Conservation (phyloP, 352 stramenopile species). For the Halophytophthora polymorphica region DNA sequence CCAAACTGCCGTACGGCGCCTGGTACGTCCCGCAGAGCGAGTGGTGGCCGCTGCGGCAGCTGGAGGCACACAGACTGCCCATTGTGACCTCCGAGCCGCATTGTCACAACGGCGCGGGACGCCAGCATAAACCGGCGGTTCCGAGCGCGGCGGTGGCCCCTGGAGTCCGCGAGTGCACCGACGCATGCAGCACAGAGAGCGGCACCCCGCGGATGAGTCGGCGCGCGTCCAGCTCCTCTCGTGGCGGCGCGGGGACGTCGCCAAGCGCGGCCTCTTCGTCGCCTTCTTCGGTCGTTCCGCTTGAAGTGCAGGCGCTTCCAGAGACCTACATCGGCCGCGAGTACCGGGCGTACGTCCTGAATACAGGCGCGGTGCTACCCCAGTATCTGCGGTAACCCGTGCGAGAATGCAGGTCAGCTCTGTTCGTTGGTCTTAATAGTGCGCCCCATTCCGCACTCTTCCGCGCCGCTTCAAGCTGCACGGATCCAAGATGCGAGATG, state of each 20-base stretch:
- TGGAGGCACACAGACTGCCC: constrained; percentile 27
- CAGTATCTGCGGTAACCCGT: constrained; percentile 26
- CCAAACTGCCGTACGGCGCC: constrained; percentile 38
- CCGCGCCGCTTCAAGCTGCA: constrained; percentile 1
- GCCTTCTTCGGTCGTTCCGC: constrained; percentile 10
- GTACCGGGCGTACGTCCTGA: constrained; percentile 46
- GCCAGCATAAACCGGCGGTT: constrained; percentile 33
- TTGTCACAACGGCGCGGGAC: constrained; percentile 19
- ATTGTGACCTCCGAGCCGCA: constrained; percentile 4
- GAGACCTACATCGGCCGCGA: constrained; percentile 57
- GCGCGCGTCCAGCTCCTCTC: neutral
- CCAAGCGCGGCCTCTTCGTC: constrained; percentile 6
- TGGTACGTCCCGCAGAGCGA: constrained; percentile 56
- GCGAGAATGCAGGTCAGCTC: too few species aligned
- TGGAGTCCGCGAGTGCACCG: neutral
- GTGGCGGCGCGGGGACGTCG: constrained; percentile 4
- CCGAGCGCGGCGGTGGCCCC: constrained; percentile 5
- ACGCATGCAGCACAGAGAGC: neutral
- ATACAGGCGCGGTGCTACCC: constrained; percentile 32
- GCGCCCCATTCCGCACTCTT: neutral
- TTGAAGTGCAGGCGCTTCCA: constrained; percentile 32
- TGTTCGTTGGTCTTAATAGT: neutral
- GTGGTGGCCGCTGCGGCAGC: constrained; percentile 48
- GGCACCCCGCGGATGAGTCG: neutral
- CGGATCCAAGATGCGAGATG: constrained; percentile 1